Evolutionary conservation across 805 yeast species (phyloP).

Genomic region (Candida alai): DNA sequence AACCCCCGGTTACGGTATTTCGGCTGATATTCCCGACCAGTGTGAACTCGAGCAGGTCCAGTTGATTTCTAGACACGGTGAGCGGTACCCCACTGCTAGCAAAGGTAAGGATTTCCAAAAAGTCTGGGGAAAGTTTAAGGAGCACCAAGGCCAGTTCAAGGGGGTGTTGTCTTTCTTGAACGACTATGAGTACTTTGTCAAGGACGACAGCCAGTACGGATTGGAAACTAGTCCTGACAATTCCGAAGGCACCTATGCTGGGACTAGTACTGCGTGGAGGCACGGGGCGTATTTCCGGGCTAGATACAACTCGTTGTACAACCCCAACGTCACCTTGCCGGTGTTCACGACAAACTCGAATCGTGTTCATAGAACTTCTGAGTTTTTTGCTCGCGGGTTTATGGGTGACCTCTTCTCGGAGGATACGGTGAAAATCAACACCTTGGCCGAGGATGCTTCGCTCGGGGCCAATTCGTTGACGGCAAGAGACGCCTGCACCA

Average conservation of each 20-base stretch:
- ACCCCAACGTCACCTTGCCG: constrained; percentile 31
- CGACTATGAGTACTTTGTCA: constrained; percentile 44
- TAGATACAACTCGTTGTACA: constrained; percentile 44
- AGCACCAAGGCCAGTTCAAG: constrained; percentile 18
- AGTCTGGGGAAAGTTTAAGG: constrained; percentile 15
- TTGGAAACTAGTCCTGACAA: constrained; percentile 46
- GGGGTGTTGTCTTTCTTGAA: constrained; percentile 50
- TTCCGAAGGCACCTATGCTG: constrained; percentile 43
- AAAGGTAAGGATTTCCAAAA: constrained; percentile 17
- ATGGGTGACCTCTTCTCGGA: constrained; percentile 37
- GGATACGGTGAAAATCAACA: constrained; percentile 14
- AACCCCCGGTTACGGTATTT: constrained; percentile 48
- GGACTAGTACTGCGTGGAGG: constrained; percentile 40
- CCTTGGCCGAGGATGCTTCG: constrained; percentile 40
- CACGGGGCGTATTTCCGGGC: constrained; percentile 43
- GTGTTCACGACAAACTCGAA: constrained; percentile 48
- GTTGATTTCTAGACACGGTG: constrained; percentile 71
- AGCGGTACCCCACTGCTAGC: constrained; percentile 47
- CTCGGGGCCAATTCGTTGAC: constrained; percentile 55
- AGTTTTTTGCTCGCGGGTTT: constrained; percentile 53
- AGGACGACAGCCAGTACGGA: constrained; percentile 34
- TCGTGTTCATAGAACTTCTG: constrained; percentile 51
- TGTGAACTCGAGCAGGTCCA: constrained; percentile 63
- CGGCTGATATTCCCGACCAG: constrained; percentile 40
- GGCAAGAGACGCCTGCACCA: constrained; percentile 39